Evolutionary conservation across 441 rosid genomes (phyloP), one percentile per base, ranked within the genome.

Genomic region (Theobroma grandiflorum): DNA sequence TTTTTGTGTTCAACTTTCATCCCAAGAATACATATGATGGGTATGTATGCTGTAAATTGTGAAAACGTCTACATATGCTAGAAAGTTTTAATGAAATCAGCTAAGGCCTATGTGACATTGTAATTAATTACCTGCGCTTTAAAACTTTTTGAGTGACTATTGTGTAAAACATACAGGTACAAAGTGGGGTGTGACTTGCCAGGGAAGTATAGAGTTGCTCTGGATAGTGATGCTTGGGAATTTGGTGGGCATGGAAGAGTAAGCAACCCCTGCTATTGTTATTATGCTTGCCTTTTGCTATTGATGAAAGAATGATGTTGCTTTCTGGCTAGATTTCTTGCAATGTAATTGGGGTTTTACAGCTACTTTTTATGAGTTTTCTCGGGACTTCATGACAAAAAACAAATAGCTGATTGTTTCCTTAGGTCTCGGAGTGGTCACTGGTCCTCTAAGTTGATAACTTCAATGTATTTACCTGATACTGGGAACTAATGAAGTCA

Each of bases 151-250:
- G 45, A 57, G 52, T 77, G 40, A 83, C 68, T 65, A 62, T 69
- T 53, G 72, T 77, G 31, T 81, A 85, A 77, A 83, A 82, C 55
- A 40, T 88, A 79, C 90, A 94, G 98, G 85, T 94, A 91, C 74
- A 91, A 94, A 84, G 88, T 94, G 67, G 98, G 98, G 58, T 94
- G 96, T 49, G 92, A 91, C 87, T 87, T 88, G 87, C 98, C 98
- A 0, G 98, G 98, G 76, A 92, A 89, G 89, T 92, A 94, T 72
- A 86, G 90, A 87, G 91, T 94, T 82, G 98, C 93, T 68, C 80
- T 94, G 72, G 96, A 92, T 77, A 92, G 95, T 78, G 98, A 92
- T 85, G 89, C 94, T 71, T 49, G 76, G 86, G 95, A 90, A 78
- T 94, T 89, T 62, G 96, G 96, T 53, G 98, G 98, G 71, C 88